Conservation (phyloP, 2,329 filamentous ascomycete species). For the Plenodomus lindquistii region DNA sequence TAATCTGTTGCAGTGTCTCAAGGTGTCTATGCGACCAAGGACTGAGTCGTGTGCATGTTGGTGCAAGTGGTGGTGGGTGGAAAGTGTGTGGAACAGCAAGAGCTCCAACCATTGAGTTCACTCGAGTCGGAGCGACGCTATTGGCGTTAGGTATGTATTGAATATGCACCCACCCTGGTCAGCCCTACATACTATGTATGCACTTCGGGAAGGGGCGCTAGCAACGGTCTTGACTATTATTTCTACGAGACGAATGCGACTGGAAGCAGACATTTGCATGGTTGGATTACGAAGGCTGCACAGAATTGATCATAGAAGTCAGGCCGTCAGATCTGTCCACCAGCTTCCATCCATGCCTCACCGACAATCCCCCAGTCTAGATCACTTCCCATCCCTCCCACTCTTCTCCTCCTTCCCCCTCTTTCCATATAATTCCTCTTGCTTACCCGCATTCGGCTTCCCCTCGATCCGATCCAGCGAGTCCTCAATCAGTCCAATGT, state of each 20-base stretch:
- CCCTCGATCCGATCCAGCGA: slow-evolving; percentile 50
- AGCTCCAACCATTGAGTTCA: background rate
- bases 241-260: too few relatives aligned
- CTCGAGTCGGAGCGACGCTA: background rate
- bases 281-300: too few relatives aligned
- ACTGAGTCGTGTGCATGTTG: background rate
- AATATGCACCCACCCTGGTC: slow-evolving; percentile 16
- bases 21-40: background rate
- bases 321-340: too few relatives aligned
- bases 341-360: too few relatives aligned
- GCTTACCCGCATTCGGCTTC: slow-evolving; percentile 38
- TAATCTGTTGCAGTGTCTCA: background rate
- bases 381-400: background rate
- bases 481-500: slow-evolving; percentile 54
- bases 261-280: too few relatives aligned
- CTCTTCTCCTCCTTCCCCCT: slow-evolving; percentile 10
- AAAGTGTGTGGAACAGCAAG: background rate
- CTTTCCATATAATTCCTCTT: slow-evolving; percentile 40
- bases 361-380: too few relatives aligned
- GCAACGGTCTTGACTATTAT: background rate
- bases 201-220: background rate
- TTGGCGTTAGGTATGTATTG: too few relatives aligned
- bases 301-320: too few relatives aligned
- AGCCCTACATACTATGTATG: slow-evolving; percentile 5
- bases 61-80: slow-evolving; percentile 2